phyloP scores from a whole-genome alignment of 768 basidiomycete genomes.

The Tulasnella sp. region DNA sequence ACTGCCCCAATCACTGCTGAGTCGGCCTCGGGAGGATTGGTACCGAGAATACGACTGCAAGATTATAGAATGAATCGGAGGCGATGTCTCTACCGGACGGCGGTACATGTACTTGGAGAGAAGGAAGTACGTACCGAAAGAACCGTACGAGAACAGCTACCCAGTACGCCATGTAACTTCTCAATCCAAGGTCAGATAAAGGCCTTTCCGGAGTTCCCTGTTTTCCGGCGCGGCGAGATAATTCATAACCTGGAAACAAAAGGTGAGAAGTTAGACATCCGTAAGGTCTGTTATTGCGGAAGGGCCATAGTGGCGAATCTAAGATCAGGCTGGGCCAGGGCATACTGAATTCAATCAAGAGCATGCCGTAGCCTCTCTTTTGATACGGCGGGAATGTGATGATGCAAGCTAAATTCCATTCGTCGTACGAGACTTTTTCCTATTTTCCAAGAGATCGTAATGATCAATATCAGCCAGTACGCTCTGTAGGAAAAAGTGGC shows the following conservation, averaged over 20 bases:
- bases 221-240: constrained; percentile 67
- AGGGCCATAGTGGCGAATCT: no score
- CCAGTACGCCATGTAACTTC: constrained; percentile 81
- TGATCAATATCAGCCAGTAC: neutral
- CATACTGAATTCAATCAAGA: constrained; percentile 97
- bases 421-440: constrained; percentile 94
- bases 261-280: neutral
- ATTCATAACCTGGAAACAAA: constrained; percentile 66
- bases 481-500: no score
- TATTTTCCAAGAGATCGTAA: constrained; percentile 25
- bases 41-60: constrained; percentile 1
- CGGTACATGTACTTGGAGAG: constrained; percentile 1
- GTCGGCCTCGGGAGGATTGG: constrained; percentile 1
- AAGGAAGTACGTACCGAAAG: constrained; percentile 52
- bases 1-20: neutral
- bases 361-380: constrained; percentile 79
- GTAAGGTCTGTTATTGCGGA: no score
- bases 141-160: constrained; percentile 73
- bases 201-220: constrained; percentile 92
- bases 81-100: constrained; percentile 16
- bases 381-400: constrained; percentile 92
- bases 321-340: neutral
- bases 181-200: constrained; percentile 81
- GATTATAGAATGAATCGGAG: constrained; percentile 9
- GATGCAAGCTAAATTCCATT: constrained; percentile 95